A percentile compares a stretch with the other conserved stretches of the same genome.
phyloP scores from a whole-genome alignment of 305 asterid genomes.

The Ruellia speciosa region DNA sequence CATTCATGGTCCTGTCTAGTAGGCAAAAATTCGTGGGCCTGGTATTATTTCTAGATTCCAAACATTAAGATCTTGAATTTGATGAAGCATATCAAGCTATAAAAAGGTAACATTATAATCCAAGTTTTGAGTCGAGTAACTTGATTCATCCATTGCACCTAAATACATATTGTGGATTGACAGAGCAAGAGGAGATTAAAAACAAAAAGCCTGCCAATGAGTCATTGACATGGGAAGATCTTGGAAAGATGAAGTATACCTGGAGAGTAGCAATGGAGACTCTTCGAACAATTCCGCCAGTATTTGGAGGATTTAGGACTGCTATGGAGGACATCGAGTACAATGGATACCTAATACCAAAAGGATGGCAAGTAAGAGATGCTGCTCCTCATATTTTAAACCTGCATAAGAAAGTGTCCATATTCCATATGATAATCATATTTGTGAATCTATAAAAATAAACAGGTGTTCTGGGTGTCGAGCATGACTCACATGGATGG shows the following conservation, averaged over 20 bases:
- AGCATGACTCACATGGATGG: constrained; percentile 65
- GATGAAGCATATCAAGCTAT: too few relatives aligned
- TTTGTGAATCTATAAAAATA: background rate
- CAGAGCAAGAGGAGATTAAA: constrained; percentile 65
- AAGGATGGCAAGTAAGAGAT: constrained; percentile 71
- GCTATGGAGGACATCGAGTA: constrained; percentile 46
- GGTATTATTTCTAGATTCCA: too few relatives aligned
- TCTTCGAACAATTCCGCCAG: constrained; percentile 47
- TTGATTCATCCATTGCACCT: too few relatives aligned
- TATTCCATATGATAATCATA: background rate
- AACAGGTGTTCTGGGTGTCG: constrained; percentile 55
- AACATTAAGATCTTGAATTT: too few relatives aligned
- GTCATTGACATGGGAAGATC: constrained; percentile 60
- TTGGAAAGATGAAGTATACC: constrained; percentile 59
- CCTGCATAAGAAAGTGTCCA: too few relatives aligned
- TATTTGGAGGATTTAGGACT: constrained; percentile 59
- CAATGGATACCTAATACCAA: constrained; percentile 57
- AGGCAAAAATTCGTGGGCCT: too few relatives aligned
- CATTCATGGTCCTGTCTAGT: too few relatives aligned
- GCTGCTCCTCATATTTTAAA: too few relatives aligned
- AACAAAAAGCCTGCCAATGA: constrained; percentile 31
- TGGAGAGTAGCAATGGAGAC: constrained; percentile 76
- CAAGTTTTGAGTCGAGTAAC: too few relatives aligned
- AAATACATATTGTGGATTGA: too few relatives aligned
- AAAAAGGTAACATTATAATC: too few relatives aligned